phyloP scores from a whole-genome alignment of 2,329 filamentous ascomycete species.

The Sclerotinia glacialis region DNA sequence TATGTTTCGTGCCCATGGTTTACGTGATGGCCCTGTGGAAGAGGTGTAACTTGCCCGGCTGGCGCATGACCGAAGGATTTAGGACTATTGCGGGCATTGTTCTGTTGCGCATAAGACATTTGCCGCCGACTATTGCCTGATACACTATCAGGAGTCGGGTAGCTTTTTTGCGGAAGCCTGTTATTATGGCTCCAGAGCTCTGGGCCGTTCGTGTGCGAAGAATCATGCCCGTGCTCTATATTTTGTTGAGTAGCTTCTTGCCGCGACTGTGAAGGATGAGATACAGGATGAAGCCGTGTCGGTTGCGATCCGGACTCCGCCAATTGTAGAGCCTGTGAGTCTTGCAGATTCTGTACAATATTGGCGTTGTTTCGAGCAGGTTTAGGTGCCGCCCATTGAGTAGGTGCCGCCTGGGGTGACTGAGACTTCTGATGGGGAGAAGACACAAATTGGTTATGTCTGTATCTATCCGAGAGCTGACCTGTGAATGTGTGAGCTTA shows the following conservation, averaged over 20 bases:
- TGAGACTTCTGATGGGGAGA: conserved; percentile 14
- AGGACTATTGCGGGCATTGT: conserved; percentile 12
- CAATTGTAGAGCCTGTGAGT: conserved; percentile 11
- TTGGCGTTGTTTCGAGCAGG: conserved; percentile 20
- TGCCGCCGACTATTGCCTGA: conserved; percentile 20
- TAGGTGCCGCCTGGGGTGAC: conserved; percentile 14
- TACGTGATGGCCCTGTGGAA: conserved; percentile 4
- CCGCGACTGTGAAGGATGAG: conserved; percentile 12
- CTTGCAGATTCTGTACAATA: conserved; percentile 20
- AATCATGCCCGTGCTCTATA: conserved; percentile 13
- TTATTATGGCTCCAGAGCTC: conserved; percentile 18
- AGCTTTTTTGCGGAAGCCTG: conserved; percentile 19
- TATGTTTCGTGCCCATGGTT: conserved; percentile 11
- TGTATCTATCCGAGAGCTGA: conserved; percentile 18
- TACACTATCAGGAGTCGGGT: conserved; percentile 20
- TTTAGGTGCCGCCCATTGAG: conserved; percentile 21
- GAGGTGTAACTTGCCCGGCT: neutral
- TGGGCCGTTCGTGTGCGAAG: neutral
- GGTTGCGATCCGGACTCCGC: conserved; percentile 3
- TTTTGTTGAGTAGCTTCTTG: conserved; percentile 15
- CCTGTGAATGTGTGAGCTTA: conserved; percentile 5
- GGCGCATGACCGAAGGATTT: conserved; percentile 12
- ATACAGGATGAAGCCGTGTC: conserved; percentile 11
- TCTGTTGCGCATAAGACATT: conserved; percentile 17
- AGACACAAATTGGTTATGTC: conserved; percentile 16